Percentiles rank a stretch among this genome's conserved stretches.
phyloP scores from a whole-genome alignment of 2,329 filamentous ascomycete genomes.

The Fusarium proliferatum region DNA sequence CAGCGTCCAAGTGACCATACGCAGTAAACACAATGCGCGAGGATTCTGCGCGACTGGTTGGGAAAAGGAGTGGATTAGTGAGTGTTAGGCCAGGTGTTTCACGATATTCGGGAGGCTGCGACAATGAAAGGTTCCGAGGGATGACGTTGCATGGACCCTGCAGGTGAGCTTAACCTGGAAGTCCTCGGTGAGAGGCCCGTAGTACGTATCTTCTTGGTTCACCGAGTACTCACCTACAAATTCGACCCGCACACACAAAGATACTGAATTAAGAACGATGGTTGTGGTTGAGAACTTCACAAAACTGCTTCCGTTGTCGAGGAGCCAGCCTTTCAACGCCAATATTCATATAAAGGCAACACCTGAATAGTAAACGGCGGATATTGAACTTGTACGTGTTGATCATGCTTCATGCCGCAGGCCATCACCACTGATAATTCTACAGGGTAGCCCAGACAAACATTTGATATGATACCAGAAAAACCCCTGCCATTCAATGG shows the following conservation, averaged over 20 bases:
- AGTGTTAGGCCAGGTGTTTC: constrained; percentile 13
- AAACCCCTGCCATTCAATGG: constrained; percentile 75
- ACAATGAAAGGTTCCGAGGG: constrained; percentile 36
- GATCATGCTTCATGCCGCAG: background rate
- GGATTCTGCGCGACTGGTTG: background rate
- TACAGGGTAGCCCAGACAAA: constrained; percentile 35
- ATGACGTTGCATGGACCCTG: constrained; percentile 48
- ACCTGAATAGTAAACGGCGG: background rate
- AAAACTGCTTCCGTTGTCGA: background rate
- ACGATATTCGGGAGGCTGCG: constrained; percentile 33
- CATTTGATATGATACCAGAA: constrained; percentile 58
- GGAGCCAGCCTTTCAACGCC: too few species aligned
- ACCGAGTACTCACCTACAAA: constrained; percentile 43
- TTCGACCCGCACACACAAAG: constrained; percentile 42
- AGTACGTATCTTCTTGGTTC: constrained; percentile 35
- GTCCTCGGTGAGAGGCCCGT: constrained; percentile 16
- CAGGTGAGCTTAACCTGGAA: constrained; percentile 21
- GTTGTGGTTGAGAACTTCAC: constrained; percentile 27
- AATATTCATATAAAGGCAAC: background rate
- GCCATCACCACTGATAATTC: background rate
- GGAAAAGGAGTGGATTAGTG: background rate
- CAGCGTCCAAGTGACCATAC: constrained; percentile 25
- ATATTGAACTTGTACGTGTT: constrained; percentile 1
- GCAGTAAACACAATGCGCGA: constrained; percentile 32
- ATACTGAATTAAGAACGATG: constrained; percentile 13